These are phyloP conservation scores for Elongisporangium anandrum DNA, from an alignment of 352 stramenopile genomes.

Conservation along the genomic window DNA sequence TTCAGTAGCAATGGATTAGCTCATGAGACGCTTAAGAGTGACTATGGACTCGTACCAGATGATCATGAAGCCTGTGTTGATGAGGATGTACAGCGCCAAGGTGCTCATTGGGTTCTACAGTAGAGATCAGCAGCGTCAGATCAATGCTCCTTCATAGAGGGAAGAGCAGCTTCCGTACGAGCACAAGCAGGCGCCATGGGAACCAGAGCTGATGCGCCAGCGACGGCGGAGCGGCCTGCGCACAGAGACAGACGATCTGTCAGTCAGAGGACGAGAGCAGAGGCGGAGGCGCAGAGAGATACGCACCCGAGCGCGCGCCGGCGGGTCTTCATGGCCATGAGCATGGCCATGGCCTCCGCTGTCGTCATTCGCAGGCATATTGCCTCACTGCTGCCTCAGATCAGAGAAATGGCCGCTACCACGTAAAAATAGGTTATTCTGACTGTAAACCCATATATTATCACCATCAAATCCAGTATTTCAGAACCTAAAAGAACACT, in stretches of 20 bases:
- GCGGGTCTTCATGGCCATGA: neutral
- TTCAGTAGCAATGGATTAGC: constrained; percentile 6
- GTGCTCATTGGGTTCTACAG: constrained; percentile 56
- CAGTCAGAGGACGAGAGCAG: neutral
- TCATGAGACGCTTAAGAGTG: neutral
- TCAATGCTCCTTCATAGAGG: neutral
- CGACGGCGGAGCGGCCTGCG: constrained; percentile 11
- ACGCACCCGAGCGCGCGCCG: neutral
- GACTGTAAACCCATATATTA: neutral
- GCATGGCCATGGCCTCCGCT: neutral
- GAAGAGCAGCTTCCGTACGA: constrained; percentile 23
- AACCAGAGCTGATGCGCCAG: constrained; percentile 70
- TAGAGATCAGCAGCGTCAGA: neutral
- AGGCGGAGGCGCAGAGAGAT: neutral
- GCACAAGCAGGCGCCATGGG: constrained; percentile 52
- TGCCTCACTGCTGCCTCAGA: neutral
- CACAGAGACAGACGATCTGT: neutral
- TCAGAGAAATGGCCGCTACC: neutral
- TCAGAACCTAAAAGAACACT: neutral
- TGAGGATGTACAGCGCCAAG: constrained; percentile 38
- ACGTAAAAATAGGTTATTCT: neutral
- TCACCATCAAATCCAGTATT: neutral
- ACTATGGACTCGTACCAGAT: constrained; percentile 45
- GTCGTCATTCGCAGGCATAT: neutral
- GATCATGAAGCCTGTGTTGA: constrained; percentile 57